Evolutionary conservation across 129 eudicot species (phyloP).

Genomic region (Gnaphalium uliginosum): DNA sequence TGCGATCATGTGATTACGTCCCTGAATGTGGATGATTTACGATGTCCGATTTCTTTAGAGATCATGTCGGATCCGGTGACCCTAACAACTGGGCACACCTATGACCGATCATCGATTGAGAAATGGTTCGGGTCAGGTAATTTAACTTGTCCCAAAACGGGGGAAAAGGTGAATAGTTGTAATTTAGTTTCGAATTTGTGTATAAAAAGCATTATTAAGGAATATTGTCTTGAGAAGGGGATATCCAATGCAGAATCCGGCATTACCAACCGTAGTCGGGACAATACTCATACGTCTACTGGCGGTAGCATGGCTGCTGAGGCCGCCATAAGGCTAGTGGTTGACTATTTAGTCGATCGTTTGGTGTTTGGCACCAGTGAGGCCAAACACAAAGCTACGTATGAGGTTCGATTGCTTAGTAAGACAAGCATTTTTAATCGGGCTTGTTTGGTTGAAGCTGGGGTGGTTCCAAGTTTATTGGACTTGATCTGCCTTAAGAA

Average conservation of each 20-base stretch:
- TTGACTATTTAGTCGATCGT: slow-evolving; percentile 45
- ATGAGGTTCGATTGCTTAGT: slow-evolving; percentile 70
- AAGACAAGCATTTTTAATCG: slow-evolving; percentile 71
- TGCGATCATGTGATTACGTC: slow-evolving; percentile 21
- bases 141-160: slow-evolving; percentile 82
- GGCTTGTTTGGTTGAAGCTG: slow-evolving; percentile 85
- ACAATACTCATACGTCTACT: slow-evolving; percentile 3
- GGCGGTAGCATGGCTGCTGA: slow-evolving; percentile 58
- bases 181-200: slow-evolving; percentile 70
- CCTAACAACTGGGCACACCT: slow-evolving; percentile 79
- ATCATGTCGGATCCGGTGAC: slow-evolving; percentile 86
- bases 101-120: slow-evolving; percentile 63
- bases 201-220: slow-evolving; percentile 46
- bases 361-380: slow-evolving; percentile 44
- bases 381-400: slow-evolving; percentile 64
- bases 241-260: slow-evolving; percentile 29
- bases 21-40: slow-evolving; percentile 64
- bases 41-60: slow-evolving; percentile 85
- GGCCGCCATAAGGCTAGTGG: slow-evolving; percentile 49
- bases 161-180: slow-evolving; percentile 49
- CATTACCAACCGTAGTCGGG: slow-evolving; percentile 27
- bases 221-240: slow-evolving; percentile 52
- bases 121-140: slow-evolving; percentile 80
- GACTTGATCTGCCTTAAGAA: slow-evolving; percentile 46
- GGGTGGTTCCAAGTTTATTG: slow-evolving; percentile 63